These are phyloP conservation scores for Leishmania guyanensis DNA, from an alignment of 208 protist genomes.

Conservation along the genomic window DNA sequence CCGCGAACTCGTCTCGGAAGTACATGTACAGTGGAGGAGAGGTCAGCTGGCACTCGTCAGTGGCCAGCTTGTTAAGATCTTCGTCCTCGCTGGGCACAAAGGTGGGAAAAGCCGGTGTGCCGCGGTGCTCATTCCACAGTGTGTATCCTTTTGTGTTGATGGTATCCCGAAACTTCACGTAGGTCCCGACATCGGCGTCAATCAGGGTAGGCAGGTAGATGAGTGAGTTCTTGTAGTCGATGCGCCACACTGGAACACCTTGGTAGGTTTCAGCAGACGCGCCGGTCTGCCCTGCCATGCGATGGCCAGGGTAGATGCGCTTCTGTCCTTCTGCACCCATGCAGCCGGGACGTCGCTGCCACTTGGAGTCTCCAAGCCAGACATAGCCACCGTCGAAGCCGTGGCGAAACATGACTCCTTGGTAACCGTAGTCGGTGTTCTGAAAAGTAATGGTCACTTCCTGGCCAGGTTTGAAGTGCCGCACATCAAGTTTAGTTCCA, in stretches of 20 bases:
- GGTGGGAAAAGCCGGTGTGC: slow-evolving; percentile 89
- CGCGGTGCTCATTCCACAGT: slow-evolving; percentile 91
- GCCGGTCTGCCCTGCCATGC: slow-evolving; percentile 92
- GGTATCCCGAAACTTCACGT: slow-evolving; percentile 91
- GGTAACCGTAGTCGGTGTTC: slow-evolving; percentile 93
- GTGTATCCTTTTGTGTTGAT: slow-evolving; percentile 93
- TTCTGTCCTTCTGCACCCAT: slow-evolving; percentile 91
- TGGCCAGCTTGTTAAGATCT: slow-evolving; percentile 83
- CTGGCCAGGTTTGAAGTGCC: slow-evolving; percentile 94
- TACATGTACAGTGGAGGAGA: slow-evolving; percentile 90
- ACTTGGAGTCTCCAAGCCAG: slow-evolving; percentile 93
- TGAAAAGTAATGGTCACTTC: slow-evolving; percentile 92
- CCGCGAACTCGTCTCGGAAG: slow-evolving; percentile 89
- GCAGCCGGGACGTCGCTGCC: slow-evolving; percentile 91
- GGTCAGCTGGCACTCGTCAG: slow-evolving; percentile 90
- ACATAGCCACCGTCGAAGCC: slow-evolving; percentile 93
- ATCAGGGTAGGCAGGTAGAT: slow-evolving; percentile 90
- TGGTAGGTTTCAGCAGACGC: slow-evolving; percentile 87
- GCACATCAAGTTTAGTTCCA: slow-evolving; percentile 92
- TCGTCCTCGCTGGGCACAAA: slow-evolving; percentile 86
- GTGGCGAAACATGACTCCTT: slow-evolving; percentile 93
- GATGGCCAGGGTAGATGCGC: slow-evolving; percentile 90
- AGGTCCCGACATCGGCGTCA: slow-evolving; percentile 88
- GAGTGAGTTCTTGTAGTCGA: slow-evolving; percentile 95
- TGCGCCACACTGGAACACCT: slow-evolving; percentile 89